phyloP scores from a whole-genome alignment of 768 basidiomycete species.

The Lentinula lateritia region DNA sequence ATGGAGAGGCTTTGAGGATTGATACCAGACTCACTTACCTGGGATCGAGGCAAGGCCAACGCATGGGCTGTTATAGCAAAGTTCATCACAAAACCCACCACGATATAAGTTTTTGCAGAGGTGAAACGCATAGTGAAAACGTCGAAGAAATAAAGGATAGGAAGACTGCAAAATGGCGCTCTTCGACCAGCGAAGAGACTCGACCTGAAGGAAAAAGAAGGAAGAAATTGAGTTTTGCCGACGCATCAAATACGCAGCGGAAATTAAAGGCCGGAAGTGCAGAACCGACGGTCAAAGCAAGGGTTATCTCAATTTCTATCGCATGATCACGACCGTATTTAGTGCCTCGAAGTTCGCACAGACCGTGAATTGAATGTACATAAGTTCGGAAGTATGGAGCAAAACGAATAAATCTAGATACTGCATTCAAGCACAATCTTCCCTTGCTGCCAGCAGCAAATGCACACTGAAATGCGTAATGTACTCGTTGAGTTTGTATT shows the following conservation, averaged over 20 bases:
- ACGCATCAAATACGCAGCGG: too few species aligned
- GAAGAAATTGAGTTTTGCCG: too few species aligned
- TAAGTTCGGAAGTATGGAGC: background rate
- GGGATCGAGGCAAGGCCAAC: background rate
- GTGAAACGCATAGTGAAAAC: background rate
- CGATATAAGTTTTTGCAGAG: background rate
- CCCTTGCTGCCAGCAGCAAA: background rate
- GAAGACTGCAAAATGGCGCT: background rate
- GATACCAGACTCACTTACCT: background rate
- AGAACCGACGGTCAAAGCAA: too few species aligned
- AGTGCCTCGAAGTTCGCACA: too few species aligned
- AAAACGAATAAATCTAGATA: too few species aligned
- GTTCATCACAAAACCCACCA: background rate
- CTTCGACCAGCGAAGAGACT: background rate
- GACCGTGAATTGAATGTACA: too few species aligned
- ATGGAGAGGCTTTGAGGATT: too few species aligned
- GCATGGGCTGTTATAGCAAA: background rate
- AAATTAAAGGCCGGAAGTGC: too few species aligned
- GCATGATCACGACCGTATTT: too few species aligned
- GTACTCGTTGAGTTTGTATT: background rate
- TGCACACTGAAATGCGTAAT: background rate
- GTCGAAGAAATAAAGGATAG: background rate
- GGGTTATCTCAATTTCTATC: too few species aligned
- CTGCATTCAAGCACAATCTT: background rate
- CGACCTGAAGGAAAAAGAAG: background rate